phyloP scores from a whole-genome alignment of 129 eudicot species.

The Helianthus tuberosus region DNA sequence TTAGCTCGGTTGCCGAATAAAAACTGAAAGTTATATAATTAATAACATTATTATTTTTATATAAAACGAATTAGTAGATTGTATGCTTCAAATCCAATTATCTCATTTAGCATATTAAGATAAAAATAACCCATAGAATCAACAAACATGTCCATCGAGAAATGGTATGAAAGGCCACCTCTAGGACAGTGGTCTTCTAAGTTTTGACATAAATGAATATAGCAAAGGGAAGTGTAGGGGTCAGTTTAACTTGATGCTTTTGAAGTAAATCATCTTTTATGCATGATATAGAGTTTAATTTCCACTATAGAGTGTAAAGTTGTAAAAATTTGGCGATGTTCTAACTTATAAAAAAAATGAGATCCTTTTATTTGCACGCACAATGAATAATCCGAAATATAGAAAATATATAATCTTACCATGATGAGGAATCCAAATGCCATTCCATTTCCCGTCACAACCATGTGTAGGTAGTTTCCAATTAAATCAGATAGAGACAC shows the following conservation, averaged over 20 bases:
- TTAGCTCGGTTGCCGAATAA: not conserved
- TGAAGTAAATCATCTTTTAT: not conserved
- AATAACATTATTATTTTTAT: not conserved
- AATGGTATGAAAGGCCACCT: too few relatives aligned
- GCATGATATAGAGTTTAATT: not conserved
- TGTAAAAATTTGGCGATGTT: too few relatives aligned
- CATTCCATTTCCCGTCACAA: slow-evolving; percentile 83
- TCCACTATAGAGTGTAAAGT: too few relatives aligned
- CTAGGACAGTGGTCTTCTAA: too few relatives aligned
- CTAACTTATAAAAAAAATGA: not conserved
- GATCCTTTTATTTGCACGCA: not conserved
- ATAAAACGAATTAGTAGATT: not conserved
- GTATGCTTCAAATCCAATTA: too few relatives aligned
- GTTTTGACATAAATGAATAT: not conserved
- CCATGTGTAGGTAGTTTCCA: slow-evolving; percentile 73
- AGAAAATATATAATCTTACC: slow-evolving; percentile 46
- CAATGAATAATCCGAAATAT: slow-evolving; percentile 1
- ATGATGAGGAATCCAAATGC: slow-evolving; percentile 96
- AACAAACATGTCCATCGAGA: too few relatives aligned
- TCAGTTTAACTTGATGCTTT: not conserved
- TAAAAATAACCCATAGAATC: too few relatives aligned
- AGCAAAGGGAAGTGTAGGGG: slow-evolving; percentile 4
- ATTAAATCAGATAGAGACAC: too few relatives aligned
- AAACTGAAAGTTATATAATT: not conserved
- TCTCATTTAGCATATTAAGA: too few relatives aligned